phyloP scores from a whole-genome alignment of 305 asterid genomes.

The Fraxinus nigra region DNA sequence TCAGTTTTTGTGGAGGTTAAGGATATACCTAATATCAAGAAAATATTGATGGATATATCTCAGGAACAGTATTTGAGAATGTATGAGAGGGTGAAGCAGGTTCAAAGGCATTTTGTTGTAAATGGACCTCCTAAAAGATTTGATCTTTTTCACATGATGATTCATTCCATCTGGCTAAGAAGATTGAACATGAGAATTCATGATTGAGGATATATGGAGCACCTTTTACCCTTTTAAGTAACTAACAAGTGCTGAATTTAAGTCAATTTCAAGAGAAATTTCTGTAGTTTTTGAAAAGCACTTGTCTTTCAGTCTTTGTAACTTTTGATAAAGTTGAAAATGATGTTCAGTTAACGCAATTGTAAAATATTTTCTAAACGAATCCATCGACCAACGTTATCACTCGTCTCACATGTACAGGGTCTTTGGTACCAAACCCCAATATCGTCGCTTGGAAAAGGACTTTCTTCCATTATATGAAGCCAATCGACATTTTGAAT shows the following conservation, averaged over 20 bases:
- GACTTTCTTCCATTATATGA: constrained; percentile 19
- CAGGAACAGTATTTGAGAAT: constrained; percentile 45
- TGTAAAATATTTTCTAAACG: not conserved
- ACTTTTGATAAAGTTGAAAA: not conserved
- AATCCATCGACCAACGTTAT: too few relatives aligned
- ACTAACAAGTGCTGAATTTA: not conserved
- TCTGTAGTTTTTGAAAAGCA: not conserved
- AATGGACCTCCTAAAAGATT: constrained; percentile 55
- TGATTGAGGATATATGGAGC: constrained; percentile 12
- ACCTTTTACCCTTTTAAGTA: not conserved
- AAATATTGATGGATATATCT: constrained; percentile 45
- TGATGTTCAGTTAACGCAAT: not conserved
- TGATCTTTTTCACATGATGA: constrained; percentile 69
- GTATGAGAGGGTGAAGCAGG: constrained; percentile 49
- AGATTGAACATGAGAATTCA: constrained; percentile 53
- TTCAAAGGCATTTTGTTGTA: constrained; percentile 57
- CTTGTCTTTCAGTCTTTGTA: not conserved
- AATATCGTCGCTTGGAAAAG: constrained; percentile 15
- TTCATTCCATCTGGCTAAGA: constrained; percentile 74
- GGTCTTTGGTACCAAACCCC: constrained; percentile 24
- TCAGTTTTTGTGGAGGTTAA: constrained; percentile 33
- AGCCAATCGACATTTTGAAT: constrained; percentile 27
- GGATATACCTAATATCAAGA: constrained; percentile 53
- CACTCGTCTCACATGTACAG: constrained; percentile 28
- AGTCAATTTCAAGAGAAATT: not conserved